Base-by-base conservation (phyloP, 148 eudicot species). In the Rhododendron molle region DNA sequence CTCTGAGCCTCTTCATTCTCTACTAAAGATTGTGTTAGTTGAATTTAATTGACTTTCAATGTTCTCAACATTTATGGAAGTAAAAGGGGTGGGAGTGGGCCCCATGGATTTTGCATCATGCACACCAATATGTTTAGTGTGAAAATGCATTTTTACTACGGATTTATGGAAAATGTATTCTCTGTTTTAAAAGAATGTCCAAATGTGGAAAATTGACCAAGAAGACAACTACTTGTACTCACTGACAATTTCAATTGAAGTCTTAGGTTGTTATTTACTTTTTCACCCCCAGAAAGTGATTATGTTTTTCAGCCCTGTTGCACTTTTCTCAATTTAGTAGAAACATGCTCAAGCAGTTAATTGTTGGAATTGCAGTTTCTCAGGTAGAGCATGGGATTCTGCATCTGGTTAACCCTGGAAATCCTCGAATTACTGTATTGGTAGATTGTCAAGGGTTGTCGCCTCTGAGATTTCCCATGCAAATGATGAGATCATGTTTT, bases 381-480 rank as follows among this genome's bases (percentile, higher is more conserved):
- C 99, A 97, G 89, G 91, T 97, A 83, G 99, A 97, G 89, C 89
- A 91, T 79, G 99, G 98, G 38, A 88, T 93, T 81, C 90, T 95
- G 84, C 92, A 92, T 86, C 87, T 95, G 83, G 86, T 93, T 86
- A 92, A 93, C 86, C 85, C 79, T 80, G 89, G 88, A 91, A 91
- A 91, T 89, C 91, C 95, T 78, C 94, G 80, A 76, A 90, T 97
- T 85, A 90, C 93, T 86, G 98, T 94, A 54, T 86, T 95, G 88
- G 92, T 97, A 85, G 99, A 97, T 85, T 95, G 98, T 81, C 92
- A 94, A 87, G 98, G 96, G 84, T 86, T 94, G 85, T 91, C 98
- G 30, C 94, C 98, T 60, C 87, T 93, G 72, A 92, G 88, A 90
- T 80, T 94, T 86, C 99, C 98, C 67, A 89, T 95, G 96, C 94